A percentile compares a stretch with the other conserved stretches of the same genome.
Conservation (phyloP, 257 asterid species). For the Nicotiana noctiflora region DNA sequence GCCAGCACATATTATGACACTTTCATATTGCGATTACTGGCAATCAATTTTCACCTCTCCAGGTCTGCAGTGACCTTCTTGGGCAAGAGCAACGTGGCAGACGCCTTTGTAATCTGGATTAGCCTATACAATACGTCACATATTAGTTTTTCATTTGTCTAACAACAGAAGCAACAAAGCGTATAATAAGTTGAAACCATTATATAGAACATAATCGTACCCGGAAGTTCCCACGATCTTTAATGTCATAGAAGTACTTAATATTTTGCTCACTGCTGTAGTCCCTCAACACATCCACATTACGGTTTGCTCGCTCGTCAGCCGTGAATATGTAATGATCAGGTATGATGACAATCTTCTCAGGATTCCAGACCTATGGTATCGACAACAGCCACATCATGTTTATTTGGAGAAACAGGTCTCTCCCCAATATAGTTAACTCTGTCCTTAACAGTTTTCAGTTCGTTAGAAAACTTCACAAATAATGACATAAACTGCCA, state of each 20-base stretch:
- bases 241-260: slow-evolving; percentile 85
- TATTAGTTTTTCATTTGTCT: background rate
- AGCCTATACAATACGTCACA: slow-evolving; percentile 42
- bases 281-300: slow-evolving; percentile 87
- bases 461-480: background rate
- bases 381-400: background rate
- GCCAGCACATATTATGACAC: background rate
- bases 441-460: background rate
- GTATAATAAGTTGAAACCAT: background rate
- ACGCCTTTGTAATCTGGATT: slow-evolving; percentile 98
- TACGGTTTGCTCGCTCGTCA: slow-evolving; percentile 88
- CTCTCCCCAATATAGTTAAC: background rate
- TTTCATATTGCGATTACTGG: too few relatives aligned
- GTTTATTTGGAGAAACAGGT: background rate
- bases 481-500: background rate
- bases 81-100: slow-evolving; percentile 95
- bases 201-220: slow-evolving; percentile 20
- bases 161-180: background rate
- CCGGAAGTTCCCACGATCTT: slow-evolving; percentile 80
- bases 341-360: slow-evolving; percentile 77
- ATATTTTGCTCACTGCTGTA: slow-evolving; percentile 76
- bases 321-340: slow-evolving; percentile 87
- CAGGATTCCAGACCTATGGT: slow-evolving; percentile 85
- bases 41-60: slow-evolving; percentile 57
- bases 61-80: slow-evolving; percentile 98